A percentile compares a stretch with the other conserved stretches of the same genome.
phyloP scores from a whole-genome alignment of 2,329 filamentous ascomycete species.

The Cercospora berteroae region DNA sequence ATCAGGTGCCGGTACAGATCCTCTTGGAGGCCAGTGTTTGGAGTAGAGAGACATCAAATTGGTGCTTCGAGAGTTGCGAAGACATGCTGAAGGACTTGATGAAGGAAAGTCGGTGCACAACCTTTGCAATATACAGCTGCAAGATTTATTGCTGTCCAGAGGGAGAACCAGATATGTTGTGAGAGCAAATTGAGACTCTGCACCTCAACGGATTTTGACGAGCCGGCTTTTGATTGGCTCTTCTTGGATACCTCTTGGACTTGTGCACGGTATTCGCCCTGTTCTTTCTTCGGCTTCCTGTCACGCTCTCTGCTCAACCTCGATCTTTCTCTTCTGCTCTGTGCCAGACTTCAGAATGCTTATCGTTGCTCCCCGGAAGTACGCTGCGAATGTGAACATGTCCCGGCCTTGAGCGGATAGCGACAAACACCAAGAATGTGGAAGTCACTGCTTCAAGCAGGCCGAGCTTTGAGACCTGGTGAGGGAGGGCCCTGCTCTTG shows the following conservation, averaged over 20 bases:
- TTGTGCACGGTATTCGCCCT: background rate
- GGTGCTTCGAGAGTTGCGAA: background rate
- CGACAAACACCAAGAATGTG: background rate
- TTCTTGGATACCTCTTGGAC: background rate
- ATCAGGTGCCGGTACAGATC: background rate
- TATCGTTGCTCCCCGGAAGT: background rate
- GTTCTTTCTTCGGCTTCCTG: background rate
- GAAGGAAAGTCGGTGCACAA: background rate
- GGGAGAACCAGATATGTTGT: background rate
- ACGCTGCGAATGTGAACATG: background rate
- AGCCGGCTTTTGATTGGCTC: background rate
- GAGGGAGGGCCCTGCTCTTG: background rate
- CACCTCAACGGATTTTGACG: background rate
- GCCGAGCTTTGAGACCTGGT: background rate
- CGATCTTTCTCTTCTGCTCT: background rate
- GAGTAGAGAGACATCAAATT: background rate
- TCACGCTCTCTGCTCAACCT: background rate
- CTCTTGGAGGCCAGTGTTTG: background rate
- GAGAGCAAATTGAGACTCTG: background rate
- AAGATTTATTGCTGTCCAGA: background rate
- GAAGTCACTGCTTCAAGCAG: background rate
- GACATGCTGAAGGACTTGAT: background rate
- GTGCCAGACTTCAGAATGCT: too few species aligned
- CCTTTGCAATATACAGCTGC: background rate
- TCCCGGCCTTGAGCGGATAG: background rate